These are phyloP conservation scores for Saturnispora hagleri DNA, from an alignment of 805 yeast species.

Conservation along the genomic window DNA sequence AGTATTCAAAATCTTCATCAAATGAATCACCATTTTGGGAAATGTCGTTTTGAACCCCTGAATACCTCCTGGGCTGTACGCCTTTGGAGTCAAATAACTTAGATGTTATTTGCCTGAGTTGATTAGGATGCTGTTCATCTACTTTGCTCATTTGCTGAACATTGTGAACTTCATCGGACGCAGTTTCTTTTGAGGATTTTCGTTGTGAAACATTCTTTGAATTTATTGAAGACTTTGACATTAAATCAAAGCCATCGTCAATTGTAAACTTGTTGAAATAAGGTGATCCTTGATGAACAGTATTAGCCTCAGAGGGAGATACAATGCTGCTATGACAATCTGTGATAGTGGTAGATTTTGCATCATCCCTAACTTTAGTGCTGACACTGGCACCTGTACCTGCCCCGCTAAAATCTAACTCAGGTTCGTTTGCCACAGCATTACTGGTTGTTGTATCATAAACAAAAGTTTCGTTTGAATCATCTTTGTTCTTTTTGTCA, in stretches of 20 bases:
- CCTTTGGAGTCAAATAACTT: slow-evolving; percentile 67
- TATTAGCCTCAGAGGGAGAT: slow-evolving; percentile 2
- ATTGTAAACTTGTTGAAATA: slow-evolving; percentile 2
- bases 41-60: slow-evolving; percentile 35
- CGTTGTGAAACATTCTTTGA: slow-evolving; percentile 14
- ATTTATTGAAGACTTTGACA: slow-evolving; percentile 15
- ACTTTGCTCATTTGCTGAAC: slow-evolving; percentile 6
- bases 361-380: slow-evolving; percentile 1
- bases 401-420: slow-evolving; percentile 2
- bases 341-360: background rate
- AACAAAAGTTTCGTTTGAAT: slow-evolving; percentile 93
- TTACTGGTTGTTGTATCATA: slow-evolving; percentile 47
- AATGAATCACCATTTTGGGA: slow-evolving; percentile 39
- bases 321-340: slow-evolving; percentile 3
- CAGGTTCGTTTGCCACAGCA: slow-evolving; percentile 15
- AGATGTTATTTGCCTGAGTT: slow-evolving; percentile 50
- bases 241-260: slow-evolving; percentile 14
- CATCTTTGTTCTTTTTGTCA: slow-evolving; percentile 58
- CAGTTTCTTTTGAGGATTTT: slow-evolving; percentile 5
- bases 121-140: slow-evolving; percentile 14
- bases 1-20: slow-evolving; percentile 37
- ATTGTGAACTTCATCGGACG: background rate
- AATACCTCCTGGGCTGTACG: slow-evolving; percentile 61
- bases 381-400: background rate
- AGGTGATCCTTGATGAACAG: slow-evolving; percentile 3